Base-by-base conservation (phyloP, 768 basidiomycete genomes). In the Suillus fuscotomentosus region DNA sequence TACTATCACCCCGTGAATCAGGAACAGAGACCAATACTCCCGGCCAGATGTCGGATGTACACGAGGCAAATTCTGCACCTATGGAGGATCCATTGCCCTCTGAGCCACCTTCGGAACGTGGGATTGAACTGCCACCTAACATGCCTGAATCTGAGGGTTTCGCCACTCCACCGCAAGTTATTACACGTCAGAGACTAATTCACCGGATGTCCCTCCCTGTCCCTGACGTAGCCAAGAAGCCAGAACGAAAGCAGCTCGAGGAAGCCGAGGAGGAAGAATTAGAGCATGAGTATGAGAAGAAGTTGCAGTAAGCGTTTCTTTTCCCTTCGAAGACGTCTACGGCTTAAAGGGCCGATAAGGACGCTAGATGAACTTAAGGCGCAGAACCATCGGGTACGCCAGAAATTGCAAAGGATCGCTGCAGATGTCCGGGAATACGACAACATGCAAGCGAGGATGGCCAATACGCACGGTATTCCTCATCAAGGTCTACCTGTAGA, bases 351-450 rank as follows among this genome's bases (percentile, higher is more conserved):
- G 47, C 34, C 62, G 1, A 43, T 9, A 68, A 92, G 91, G 62
- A 77, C 88, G 17, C 76, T 94, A 36, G 85, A 87, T 60, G 84
- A 88, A 57, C 75, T 84, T 13, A 78, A 78, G 60, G 74, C 79
- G 14, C 86, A 90, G 69, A 94, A 94, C 66, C 82, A 86, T 63
- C 81, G 86, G 61, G 85, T 89, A 45, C 84, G 91, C 41, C 87
- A 90, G 68, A 78, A 90, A 34, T 78, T 92, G 34, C 88, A 91
- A 68, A 84, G 85, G 62, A 81, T 91, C 61, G 85, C 89, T 2
- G 78, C 77, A 8, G 82, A 81, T 36, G 79, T 92, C 51, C 81
- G 83, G 67, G 91, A 92, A 59, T 90, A 88, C 64, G 89, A 92
- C 64, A 70, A 78, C 10, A 75, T 87, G 13, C 89, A 87, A 68